Conservation (phyloP, 2,329 filamentous ascomycete genomes). For the Stagonosporopsis vannaccii region DNA sequence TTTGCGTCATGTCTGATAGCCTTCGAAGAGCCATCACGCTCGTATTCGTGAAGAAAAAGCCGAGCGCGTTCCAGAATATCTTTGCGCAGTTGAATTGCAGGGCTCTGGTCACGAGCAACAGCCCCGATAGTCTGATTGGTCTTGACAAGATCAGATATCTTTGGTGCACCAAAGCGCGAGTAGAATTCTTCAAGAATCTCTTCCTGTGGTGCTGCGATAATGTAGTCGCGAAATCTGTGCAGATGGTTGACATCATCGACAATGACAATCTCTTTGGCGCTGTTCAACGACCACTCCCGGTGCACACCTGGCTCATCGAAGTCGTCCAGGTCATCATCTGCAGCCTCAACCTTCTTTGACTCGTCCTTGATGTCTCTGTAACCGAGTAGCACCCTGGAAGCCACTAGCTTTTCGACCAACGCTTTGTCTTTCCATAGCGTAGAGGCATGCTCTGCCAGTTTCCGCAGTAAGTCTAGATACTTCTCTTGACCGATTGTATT, state of each 20-base stretch:
- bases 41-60: constrained; percentile 87
- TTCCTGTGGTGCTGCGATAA: constrained; percentile 90
- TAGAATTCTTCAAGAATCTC: constrained; percentile 88
- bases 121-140: constrained; percentile 77
- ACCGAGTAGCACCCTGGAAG: constrained; percentile 79
- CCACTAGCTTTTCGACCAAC: constrained; percentile 78
- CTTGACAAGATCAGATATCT: constrained; percentile 78
- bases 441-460: constrained; percentile 75
- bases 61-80: constrained; percentile 87
- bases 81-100: constrained; percentile 74
- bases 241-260: constrained; percentile 63
- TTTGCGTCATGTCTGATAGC: constrained; percentile 84
- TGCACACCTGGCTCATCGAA: constrained; percentile 54
- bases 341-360: constrained; percentile 52
- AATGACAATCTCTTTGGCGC: constrained; percentile 79
- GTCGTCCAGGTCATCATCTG: constrained; percentile 54
- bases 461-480: constrained; percentile 83
- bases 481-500: constrained; percentile 83
- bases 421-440: constrained; percentile 79
- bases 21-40: constrained; percentile 62
- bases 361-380: constrained; percentile 74
- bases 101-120: constrained; percentile 69
- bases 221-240: constrained; percentile 81
- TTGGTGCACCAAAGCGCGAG: constrained; percentile 76
- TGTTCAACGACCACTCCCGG: constrained; percentile 80